These are phyloP conservation scores for Termitomyces sp. DNA, from an alignment of 768 basidiomycete genomes.

Conservation along the genomic window DNA sequence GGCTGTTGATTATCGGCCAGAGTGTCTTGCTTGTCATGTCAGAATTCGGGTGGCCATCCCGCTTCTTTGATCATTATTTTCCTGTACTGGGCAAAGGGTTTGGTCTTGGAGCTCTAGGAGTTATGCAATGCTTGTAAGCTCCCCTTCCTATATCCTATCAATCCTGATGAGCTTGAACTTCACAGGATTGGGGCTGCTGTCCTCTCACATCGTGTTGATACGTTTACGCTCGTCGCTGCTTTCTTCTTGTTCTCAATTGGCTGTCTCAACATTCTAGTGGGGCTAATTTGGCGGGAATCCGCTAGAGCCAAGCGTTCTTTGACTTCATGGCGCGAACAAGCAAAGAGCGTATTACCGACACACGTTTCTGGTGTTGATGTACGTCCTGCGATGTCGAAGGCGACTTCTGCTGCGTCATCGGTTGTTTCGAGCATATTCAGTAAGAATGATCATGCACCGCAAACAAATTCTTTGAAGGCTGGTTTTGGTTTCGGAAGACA, in stretches of 20 bases:
- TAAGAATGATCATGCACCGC: constrained; percentile 10
- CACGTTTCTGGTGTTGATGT: constrained; percentile 33
- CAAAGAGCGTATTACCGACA: constrained; percentile 47
- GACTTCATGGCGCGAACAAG: constrained; percentile 54
- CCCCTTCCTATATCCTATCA: not conserved
- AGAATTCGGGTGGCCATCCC: constrained; percentile 74
- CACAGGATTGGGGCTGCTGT: constrained; percentile 62
- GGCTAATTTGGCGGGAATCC: constrained; percentile 62
- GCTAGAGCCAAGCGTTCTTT: constrained; percentile 60
- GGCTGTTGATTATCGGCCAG: constrained; percentile 84
- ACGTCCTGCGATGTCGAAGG: constrained; percentile 26
- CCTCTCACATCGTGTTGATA: constrained; percentile 75
- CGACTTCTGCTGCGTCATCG: constrained; percentile 12
- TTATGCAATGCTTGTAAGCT: constrained; percentile 78
- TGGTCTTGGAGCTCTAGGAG: constrained; percentile 81
- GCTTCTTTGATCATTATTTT: constrained; percentile 80
- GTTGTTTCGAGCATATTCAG: constrained; percentile 29
- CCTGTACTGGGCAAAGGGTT: constrained; percentile 82
- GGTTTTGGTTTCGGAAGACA: constrained; percentile 78
- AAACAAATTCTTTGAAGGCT: constrained; percentile 25
- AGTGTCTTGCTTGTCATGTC: constrained; percentile 75
- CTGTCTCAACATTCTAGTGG: constrained; percentile 80
- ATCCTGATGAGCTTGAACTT: not conserved
- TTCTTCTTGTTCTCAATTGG: constrained; percentile 91
- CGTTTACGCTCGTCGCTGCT: constrained; percentile 84